phyloP scores from a whole-genome alignment of 2,329 filamentous ascomycete species.

The Lizonia empirigonia region DNA sequence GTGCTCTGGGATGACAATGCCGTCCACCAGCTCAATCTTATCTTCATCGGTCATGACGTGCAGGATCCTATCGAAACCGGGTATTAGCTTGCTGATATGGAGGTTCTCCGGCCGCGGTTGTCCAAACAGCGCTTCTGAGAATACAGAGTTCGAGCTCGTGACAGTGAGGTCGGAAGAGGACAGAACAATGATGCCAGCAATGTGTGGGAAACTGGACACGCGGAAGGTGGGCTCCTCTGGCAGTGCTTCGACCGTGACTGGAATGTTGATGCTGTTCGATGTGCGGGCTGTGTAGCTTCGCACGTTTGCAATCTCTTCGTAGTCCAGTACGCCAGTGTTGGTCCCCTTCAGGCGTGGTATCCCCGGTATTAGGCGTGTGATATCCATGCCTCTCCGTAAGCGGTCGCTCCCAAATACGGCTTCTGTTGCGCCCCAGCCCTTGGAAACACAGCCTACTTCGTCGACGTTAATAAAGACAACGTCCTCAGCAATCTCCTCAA shows the following conservation, averaged over 20 bases:
- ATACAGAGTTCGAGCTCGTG: slow-evolving; percentile 92
- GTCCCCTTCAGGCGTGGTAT: slow-evolving; percentile 78
- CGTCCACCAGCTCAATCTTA: slow-evolving; percentile 79
- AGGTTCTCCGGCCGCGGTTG: slow-evolving; percentile 82
- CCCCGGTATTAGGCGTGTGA: slow-evolving; percentile 78
- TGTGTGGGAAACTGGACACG: slow-evolving; percentile 94
- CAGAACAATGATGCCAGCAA: slow-evolving; percentile 93
- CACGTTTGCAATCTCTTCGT: slow-evolving; percentile 71
- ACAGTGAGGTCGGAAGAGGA: slow-evolving; percentile 78
- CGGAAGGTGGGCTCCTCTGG: slow-evolving; percentile 73
- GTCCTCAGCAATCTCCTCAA: slow-evolving; percentile 97
- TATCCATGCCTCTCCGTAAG: slow-evolving; percentile 70
- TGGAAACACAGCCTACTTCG: slow-evolving; percentile 74
- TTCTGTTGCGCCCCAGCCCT: slow-evolving; percentile 74
- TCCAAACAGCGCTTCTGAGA: slow-evolving; percentile 90
- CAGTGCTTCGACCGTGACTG: slow-evolving; percentile 78
- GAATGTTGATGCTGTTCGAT: slow-evolving; percentile 77
- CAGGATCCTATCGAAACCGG: slow-evolving; percentile 84
- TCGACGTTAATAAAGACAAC: slow-evolving; percentile 78
- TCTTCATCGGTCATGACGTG: slow-evolving; percentile 85
- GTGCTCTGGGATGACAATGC: slow-evolving; percentile 96
- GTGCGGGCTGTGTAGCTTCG: slow-evolving; percentile 87
- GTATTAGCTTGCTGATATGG: slow-evolving; percentile 79
- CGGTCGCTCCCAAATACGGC: slow-evolving; percentile 83
- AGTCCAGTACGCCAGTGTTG: slow-evolving; percentile 75